Base-by-base conservation (phyloP, 2,329 filamentous ascomycete genomes). In the Aspergillus hiratsukae region DNA sequence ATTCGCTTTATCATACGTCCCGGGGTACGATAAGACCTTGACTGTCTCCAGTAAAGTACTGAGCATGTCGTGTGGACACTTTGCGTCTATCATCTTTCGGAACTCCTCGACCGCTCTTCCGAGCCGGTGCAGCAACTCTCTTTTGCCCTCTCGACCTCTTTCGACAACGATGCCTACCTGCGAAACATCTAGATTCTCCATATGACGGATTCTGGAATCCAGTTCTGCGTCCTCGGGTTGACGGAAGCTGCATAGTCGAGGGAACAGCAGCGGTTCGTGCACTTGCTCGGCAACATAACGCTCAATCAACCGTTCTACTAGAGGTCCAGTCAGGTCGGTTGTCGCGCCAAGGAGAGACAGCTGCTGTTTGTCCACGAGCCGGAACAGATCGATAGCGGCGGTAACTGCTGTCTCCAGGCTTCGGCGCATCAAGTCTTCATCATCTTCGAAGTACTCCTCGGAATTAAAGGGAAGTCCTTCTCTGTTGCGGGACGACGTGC, bases 331-430 rank as follows among this genome's bases (percentile, higher is more conserved):
- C 52, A 99, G 77, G 69, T 97, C 91, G 2, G 95, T 99, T 1
- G 91, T 96, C 4, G 92, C 90, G 19, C 92, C 94, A 4, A 99
- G 81, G 37, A 96, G 81, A 3, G 93, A 97, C 28, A 99, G 79
- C 67, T 97, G 94, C 66, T 96, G 90, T 72, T 96, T 96, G 71
- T 99, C 94, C 5, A 99, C 93, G 58, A 87, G 87, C 67, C 97
- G 93, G 64, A 99, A 99, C 1, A 97, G 81, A 67, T 99, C 94
- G 63, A 99, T 97, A 0, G 92, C 94, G 9, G 89, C 85, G 9
- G 91, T 96, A 10, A 99, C 90, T 1, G 93, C 92, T 1, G 90
- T 95, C 74, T 99, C 94, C 14, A 97, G 78, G 17, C 91, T 91
- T 23, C 87, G 87, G 55, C 93, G 83, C 87, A 99, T 93, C 29